phyloP scores from a whole-genome alignment of 169 alveolate genomes.

The Plasmodium gonderi region DNA sequence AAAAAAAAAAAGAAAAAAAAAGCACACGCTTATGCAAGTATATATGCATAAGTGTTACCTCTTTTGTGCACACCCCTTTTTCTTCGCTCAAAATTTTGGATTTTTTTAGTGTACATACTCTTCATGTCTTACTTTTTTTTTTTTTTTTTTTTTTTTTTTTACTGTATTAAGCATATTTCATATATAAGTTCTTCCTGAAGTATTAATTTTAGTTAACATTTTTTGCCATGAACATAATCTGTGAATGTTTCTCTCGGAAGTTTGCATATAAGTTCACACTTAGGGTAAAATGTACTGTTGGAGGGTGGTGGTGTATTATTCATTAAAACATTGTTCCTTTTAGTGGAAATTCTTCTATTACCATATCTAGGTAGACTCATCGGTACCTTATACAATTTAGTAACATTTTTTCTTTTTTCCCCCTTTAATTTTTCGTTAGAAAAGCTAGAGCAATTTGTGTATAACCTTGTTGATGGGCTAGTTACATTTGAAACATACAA shows the following conservation, averaged over 20 bases:
- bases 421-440: background rate
- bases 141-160: background rate
- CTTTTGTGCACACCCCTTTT: background rate
- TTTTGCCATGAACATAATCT: background rate
- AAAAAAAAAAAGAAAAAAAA: background rate
- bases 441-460: background rate
- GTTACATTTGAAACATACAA: background rate
- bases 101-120: conserved; percentile 10
- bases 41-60: background rate
- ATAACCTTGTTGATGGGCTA: background rate
- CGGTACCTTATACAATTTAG: background rate
- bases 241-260: conserved; percentile 5
- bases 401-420: background rate
- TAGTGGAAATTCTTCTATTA: background rate
- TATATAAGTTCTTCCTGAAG: background rate
- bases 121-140: background rate
- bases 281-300: conserved; percentile 1
- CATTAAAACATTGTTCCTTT: background rate
- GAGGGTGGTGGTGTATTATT: background rate
- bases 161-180: background rate
- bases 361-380: background rate
- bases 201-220: background rate
- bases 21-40: background rate
- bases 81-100: background rate
- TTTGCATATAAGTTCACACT: conserved; percentile 37